Conservation (phyloP, 768 basidiomycete species). For the Termitomyces sp. region DNA sequence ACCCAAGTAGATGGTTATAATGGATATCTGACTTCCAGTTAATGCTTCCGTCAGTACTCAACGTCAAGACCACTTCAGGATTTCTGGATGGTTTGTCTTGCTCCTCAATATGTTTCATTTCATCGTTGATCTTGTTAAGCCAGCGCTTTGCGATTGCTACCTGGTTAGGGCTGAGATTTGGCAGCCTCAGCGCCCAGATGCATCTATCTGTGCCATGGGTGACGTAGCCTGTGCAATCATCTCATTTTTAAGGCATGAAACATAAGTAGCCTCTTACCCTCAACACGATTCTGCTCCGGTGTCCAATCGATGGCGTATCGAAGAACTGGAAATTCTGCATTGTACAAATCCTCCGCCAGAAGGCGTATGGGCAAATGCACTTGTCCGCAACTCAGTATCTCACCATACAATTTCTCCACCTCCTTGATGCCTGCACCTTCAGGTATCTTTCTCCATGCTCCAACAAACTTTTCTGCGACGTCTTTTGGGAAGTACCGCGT, state of each 20-base stretch:
- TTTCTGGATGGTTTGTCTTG: constrained; percentile 23
- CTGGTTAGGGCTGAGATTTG: constrained; percentile 42
- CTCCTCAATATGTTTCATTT: constrained; percentile 34
- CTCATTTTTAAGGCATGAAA: not conserved
- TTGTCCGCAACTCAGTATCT: constrained; percentile 54
- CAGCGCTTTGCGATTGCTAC: constrained; percentile 45
- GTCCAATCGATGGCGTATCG: constrained; percentile 70
- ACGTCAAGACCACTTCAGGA: constrained; percentile 37
- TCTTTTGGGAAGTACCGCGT: constrained; percentile 52
- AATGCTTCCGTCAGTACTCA: constrained; percentile 46
- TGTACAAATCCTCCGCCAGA: constrained; percentile 52
- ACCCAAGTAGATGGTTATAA: constrained; percentile 43
- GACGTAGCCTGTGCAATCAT: constrained; percentile 44
- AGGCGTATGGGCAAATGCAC: constrained; percentile 65
- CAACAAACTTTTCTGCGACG: constrained; percentile 39
- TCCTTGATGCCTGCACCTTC: constrained; percentile 37
- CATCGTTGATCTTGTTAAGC: constrained; percentile 44
- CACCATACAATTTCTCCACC: constrained; percentile 43
- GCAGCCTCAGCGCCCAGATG: constrained; percentile 55
- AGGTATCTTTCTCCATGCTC: constrained; percentile 35
- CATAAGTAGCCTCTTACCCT: constrained; percentile 32
- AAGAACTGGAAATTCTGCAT: constrained; percentile 54
- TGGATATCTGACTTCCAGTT: constrained; percentile 48
- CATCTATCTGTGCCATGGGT: constrained; percentile 64
- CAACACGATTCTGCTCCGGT: constrained; percentile 49